Conservation (phyloP, 176 grass and related monocot genomes). For the Saccharum officinarum region DNA sequence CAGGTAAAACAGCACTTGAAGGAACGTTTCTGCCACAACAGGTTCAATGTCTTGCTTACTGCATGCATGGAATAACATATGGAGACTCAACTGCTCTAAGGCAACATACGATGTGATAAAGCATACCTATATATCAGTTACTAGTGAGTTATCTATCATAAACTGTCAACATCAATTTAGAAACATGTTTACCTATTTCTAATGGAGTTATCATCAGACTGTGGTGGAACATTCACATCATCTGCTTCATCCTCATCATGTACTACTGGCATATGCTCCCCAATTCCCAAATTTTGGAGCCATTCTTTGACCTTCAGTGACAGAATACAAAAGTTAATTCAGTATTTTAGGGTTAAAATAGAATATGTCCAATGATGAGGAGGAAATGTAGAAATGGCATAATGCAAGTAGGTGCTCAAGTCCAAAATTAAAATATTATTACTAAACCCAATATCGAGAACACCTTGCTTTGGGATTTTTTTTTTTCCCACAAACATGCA, state of each 20-base stretch:
- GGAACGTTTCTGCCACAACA: constrained; percentile 93
- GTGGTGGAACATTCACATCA: constrained; percentile 74
- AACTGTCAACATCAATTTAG: not conserved
- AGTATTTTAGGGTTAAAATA: not conserved
- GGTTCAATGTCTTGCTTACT: constrained; percentile 59
- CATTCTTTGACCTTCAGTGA: constrained; percentile 91
- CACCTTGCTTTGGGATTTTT: not conserved
- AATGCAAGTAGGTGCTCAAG: not conserved
- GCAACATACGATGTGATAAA: constrained; percentile 38
- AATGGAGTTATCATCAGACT: constrained; percentile 69
- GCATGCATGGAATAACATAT: constrained; percentile 64
- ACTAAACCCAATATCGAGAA: not conserved
- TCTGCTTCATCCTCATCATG: constrained; percentile 97
- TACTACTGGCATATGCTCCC: constrained; percentile 80
- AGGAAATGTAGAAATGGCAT: constrained; percentile 10
- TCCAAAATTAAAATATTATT: not conserved
- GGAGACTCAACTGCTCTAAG: constrained; percentile 59
- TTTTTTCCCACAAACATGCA: not conserved
- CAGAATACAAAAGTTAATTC: constrained; percentile 31
- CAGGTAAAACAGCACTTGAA: constrained; percentile 95
- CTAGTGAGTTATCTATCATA: not conserved
- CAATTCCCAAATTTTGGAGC: constrained; percentile 96
- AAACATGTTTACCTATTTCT: constrained; percentile 71
- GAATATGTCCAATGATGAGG: constrained; percentile 1
- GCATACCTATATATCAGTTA: constrained; percentile 27